These are phyloP conservation scores for Syzygium aqueum DNA, from an alignment of 345 rosid species.

Conservation along the genomic window DNA sequence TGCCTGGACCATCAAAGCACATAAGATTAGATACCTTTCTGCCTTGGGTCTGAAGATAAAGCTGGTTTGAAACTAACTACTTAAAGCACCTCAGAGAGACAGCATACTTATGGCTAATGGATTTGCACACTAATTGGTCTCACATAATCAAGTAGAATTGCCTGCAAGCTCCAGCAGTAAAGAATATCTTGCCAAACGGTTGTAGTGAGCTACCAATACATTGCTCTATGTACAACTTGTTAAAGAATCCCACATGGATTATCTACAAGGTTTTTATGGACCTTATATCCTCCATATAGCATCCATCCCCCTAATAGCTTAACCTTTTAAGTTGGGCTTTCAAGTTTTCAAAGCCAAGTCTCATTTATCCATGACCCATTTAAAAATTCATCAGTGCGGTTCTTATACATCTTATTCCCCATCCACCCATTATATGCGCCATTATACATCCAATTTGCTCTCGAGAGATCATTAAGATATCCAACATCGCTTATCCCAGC, in stretches of 20 bases:
- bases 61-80: not conserved
- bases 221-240: not conserved
- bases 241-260: not conserved
- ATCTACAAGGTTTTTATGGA: not conserved
- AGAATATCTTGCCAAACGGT: not conserved
- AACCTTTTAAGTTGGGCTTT: not conserved
- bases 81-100: not conserved
- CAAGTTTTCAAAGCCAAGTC: not conserved
- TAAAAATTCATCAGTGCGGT: not conserved
- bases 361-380: not conserved
- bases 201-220: not conserved
- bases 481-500: not conserved
- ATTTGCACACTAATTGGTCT: not conserved
- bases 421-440: not conserved
- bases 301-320: not conserved
- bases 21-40: not conserved
- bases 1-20: conserved; percentile 29
- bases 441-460: not conserved
- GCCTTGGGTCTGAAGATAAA: not conserved
- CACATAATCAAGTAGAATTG: not conserved
- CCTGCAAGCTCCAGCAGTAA: not conserved
- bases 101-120: not conserved
- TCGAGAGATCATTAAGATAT: not conserved
- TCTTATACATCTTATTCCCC: not conserved
- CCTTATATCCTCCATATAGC: not conserved